These are phyloP conservation scores for Evernia prunastri DNA, from an alignment of 495 filamentous ascomycete genomes.

Conservation along the genomic window DNA sequence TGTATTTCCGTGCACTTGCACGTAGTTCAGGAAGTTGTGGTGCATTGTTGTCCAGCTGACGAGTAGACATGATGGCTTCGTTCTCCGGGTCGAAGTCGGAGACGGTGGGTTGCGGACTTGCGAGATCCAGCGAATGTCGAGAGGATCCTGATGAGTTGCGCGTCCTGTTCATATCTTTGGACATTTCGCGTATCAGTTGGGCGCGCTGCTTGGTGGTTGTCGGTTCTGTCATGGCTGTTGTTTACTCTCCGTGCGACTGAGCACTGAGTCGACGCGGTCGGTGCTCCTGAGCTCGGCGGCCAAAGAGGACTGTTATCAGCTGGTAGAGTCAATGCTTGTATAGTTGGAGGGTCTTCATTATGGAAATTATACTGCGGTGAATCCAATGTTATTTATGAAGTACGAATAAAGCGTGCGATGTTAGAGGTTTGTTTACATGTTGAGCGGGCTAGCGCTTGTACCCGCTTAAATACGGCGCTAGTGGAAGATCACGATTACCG, in stretches of 20 bases:
- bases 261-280: not conserved
- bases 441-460: not conserved
- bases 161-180: constrained; percentile 21
- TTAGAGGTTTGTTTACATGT: constrained; percentile 18
- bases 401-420: not conserved
- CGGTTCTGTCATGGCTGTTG: constrained; percentile 16
- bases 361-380: constrained; percentile 6
- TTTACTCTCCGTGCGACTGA: not conserved
- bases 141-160: constrained; percentile 21
- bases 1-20: constrained; percentile 28
- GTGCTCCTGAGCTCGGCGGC: not conserved
- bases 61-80: constrained; percentile 46
- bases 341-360: not conserved
- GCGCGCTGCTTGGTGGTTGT: constrained; percentile 21
- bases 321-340: not conserved
- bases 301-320: not conserved
- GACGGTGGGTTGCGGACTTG: constrained; percentile 29
- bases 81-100: constrained; percentile 49
- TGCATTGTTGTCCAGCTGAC: constrained; percentile 37
- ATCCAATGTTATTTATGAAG: constrained; percentile 5
- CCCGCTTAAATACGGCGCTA: constrained; percentile 11
- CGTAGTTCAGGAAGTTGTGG: constrained; percentile 38
- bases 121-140: constrained; percentile 11
- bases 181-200: constrained; percentile 24
- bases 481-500: not conserved